Percentiles rank a stretch among this genome's conserved stretches.
These are phyloP conservation scores for Microcera coccophila DNA, from an alignment of 2,329 filamentous ascomycete species.

Conservation along the genomic window DNA sequence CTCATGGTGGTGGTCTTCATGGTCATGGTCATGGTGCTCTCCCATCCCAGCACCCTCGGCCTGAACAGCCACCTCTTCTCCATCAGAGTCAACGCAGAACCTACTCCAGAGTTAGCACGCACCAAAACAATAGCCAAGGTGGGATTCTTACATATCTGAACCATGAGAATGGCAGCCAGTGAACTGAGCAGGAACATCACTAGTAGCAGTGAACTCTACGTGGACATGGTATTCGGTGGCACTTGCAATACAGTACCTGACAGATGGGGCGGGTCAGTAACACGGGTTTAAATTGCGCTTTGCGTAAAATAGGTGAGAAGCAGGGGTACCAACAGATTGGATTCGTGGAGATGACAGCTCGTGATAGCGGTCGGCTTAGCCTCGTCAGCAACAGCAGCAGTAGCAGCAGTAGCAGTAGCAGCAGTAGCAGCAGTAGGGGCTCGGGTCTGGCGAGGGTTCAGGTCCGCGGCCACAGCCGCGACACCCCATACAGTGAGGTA, in stretches of 20 bases:
- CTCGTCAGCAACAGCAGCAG: slow-evolving; percentile 26
- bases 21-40: slow-evolving; percentile 16
- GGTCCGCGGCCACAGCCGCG: slow-evolving; percentile 14
- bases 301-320: too few relatives aligned
- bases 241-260: slow-evolving; percentile 44
- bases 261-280: slow-evolving; percentile 6
- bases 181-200: slow-evolving; percentile 55
- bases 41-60: slow-evolving; percentile 32
- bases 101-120: slow-evolving; percentile 35
- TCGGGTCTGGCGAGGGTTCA: slow-evolving; percentile 31
- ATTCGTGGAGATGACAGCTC: slow-evolving; percentile 40
- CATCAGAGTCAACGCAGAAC: slow-evolving; percentile 58
- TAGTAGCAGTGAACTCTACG: slow-evolving; percentile 50
- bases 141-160: slow-evolving; percentile 46
- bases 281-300: too few relatives aligned
- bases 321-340: slow-evolving; percentile 34
- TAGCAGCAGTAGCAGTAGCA: slow-evolving; percentile 18
- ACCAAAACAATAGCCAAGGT: neutral
- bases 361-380: slow-evolving; percentile 41
- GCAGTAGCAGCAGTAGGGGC: slow-evolving; percentile 24
- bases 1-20: slow-evolving; percentile 12
- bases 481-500: slow-evolving; percentile 17
- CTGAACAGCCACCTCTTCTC: slow-evolving; percentile 57
- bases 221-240: slow-evolving; percentile 42
- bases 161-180: slow-evolving; percentile 64